phyloP scores from a whole-genome alignment of 2,329 filamentous ascomycete genomes.

The Proliferodiscus dingleyae region DNA sequence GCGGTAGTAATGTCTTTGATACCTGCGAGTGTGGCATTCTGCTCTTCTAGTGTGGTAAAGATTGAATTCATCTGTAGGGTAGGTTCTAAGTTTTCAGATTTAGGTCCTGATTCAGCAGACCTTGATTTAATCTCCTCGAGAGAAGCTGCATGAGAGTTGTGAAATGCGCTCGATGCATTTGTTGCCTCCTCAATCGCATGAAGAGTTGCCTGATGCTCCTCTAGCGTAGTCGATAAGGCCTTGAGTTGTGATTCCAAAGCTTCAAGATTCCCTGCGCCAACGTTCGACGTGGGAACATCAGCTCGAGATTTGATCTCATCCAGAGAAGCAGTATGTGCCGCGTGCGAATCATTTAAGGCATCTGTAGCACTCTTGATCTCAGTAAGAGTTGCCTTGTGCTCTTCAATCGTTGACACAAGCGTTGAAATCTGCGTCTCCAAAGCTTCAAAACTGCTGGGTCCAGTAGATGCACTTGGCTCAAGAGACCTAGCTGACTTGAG shows the following conservation, averaged over 20 bases:
- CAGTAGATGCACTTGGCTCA: conserved; percentile 4
- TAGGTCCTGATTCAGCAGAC: conserved; percentile 2
- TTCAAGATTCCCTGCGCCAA: conserved; percentile 1
- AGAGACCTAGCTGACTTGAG: conserved; percentile 15
- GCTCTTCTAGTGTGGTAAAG: conserved; percentile 8
- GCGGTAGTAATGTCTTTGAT: background rate
- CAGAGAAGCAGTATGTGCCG: conserved; percentile 6
- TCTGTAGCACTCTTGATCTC: conserved; percentile 10
- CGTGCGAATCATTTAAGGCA: conserved; percentile 11
- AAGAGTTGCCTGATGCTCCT: conserved; percentile 9
- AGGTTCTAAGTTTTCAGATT: background rate
- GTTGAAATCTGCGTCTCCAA: conserved; percentile 14
- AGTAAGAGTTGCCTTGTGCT: conserved; percentile 13
- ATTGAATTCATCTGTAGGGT: background rate
- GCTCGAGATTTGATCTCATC: conserved; percentile 12
- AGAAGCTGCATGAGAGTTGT: conserved; percentile 6
- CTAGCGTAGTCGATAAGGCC: conserved; percentile 4
- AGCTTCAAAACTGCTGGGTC: conserved; percentile 2
- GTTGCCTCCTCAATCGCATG: conserved; percentile 7
- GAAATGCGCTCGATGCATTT: background rate
- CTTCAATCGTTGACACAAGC: conserved; percentile 14
- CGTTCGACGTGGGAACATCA: background rate
- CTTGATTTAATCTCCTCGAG: conserved; percentile 16
- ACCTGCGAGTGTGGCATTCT: conserved; percentile 7
- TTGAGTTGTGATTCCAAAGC: conserved; percentile 3